Conservation (phyloP, 2,329 filamentous ascomycete species). For the Alternaria brassicicola region DNA sequence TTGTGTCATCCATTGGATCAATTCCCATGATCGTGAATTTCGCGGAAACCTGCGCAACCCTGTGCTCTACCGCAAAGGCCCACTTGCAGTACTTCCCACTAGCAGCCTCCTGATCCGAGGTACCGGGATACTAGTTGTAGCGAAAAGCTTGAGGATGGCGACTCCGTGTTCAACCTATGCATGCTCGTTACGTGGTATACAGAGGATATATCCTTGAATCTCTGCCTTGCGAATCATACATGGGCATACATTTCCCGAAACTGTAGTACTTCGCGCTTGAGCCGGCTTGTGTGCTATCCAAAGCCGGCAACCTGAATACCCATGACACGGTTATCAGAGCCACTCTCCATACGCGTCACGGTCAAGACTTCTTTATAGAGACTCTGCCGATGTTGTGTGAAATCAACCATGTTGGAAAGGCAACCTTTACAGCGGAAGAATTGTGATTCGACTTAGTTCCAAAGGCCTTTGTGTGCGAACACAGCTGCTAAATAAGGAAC, state of each 20-base stretch:
- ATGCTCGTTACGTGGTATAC: background rate
- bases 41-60: background rate
- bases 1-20: background rate
- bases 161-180: background rate
- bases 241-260: background rate
- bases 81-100: background rate
- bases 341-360: background rate
- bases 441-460: background rate
- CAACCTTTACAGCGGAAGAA: background rate
- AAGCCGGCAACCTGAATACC: fast-evolving
- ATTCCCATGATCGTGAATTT: background rate
- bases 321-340: background rate
- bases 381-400: background rate
- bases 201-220: background rate
- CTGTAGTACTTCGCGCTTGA: background rate
- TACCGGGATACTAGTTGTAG: too few relatives aligned
- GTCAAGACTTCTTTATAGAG: background rate
- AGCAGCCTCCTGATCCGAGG: background rate
- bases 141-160: background rate
- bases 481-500: background rate
- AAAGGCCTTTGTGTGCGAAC: background rate
- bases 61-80: background rate
- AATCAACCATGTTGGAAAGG: background rate
- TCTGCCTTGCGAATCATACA: background rate
- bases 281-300: fast-evolving